Base-by-base conservation (phyloP, 2,329 filamentous ascomycete species). In the Nemania diffusa region DNA sequence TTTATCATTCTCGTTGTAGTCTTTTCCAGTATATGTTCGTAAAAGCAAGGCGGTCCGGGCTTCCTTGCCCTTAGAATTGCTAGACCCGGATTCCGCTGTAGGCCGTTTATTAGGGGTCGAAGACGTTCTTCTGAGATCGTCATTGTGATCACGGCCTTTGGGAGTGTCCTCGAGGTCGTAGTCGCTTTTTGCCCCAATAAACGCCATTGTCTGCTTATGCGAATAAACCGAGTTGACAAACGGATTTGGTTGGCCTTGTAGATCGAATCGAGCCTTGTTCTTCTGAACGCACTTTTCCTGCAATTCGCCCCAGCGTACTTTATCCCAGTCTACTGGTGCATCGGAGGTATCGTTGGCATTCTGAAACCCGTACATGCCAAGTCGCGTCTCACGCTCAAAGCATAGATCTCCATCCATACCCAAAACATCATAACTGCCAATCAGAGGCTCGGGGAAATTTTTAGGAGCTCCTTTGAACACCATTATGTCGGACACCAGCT, bases 1-100 rank as follows among this genome's bases (percentile, higher is more conserved):
- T 75, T 92, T 88, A 76, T 95, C 92, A 75, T 95, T 92, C 46
- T 92, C 87, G 29, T 90, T 92, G 77, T 94, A 97, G 29, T 87
- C 78, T 77, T 92, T 93, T 63, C 89, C 90, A 34, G 87, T 88
- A 83, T 91, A 95, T 0, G 92, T 90, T 42, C 93, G 89, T 42
- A 97, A 84, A 5, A 97, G 79, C 9, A 97, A 79, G 1, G 91
- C 93, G 0, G 92, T 94, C 40, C 93, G 86, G 2, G 80, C 76
- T 73, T 87, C 84, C 3, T 76, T 74, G 26, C 59, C 69, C 20
- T 69, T 72, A 26, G 61, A 46, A 53, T 52, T 40, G 57, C 59
- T 53, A 64, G 57, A n/a, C 34, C 29, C 29, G 51, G 62, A 27
- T 22, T 70, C 53, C 22, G 66, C 42, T 13, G 46, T 15, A 52